phyloP scores from a whole-genome alignment of 139 green algal genomes.

The Chlamydomonas sp. region DNA sequence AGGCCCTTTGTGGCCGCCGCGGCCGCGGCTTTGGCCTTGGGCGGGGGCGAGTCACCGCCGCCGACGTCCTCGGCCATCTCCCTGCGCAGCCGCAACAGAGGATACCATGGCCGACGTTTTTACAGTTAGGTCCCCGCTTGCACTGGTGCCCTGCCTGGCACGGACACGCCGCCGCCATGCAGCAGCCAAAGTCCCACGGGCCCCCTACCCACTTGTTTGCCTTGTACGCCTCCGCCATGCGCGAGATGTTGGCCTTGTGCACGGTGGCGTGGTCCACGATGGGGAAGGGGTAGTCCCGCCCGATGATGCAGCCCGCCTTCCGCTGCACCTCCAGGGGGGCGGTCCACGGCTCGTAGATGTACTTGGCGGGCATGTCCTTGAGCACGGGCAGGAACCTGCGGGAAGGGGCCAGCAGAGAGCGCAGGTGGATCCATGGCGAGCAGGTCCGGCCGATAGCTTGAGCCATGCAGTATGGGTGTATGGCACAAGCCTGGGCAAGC shows the following conservation, averaged over 20 bases:
- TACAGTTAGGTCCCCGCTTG: no score
- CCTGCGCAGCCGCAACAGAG: no score
- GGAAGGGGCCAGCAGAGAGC: conserved; percentile 11
- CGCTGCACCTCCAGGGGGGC: conserved; percentile 89
- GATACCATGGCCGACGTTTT: no score
- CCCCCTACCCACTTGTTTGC: conserved; percentile 37
- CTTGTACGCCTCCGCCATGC: conserved; percentile 69
- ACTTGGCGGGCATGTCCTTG: conserved; percentile 92
- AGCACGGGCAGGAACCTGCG: conserved; percentile 89
- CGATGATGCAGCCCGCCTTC: conserved; percentile 87
- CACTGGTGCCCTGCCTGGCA: background rate
- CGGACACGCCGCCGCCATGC: background rate
- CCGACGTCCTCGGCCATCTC: no score
- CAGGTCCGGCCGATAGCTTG: no score
- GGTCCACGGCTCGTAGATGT: conserved; percentile 95
- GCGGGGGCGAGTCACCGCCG: no score
- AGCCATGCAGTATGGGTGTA: no score
- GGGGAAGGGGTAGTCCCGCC: conserved; percentile 92
- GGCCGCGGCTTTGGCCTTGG: no score
- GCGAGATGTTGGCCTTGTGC: conserved; percentile 77
- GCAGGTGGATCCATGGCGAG: background rate
- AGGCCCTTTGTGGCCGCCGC: no score
- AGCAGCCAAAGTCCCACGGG: background rate
- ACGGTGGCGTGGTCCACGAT: conserved; percentile 84
- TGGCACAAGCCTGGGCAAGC: no score